Evolutionary conservation across 2,329 filamentous ascomycete genomes (phyloP).

Genomic region (Xylariaceae sp.): DNA sequence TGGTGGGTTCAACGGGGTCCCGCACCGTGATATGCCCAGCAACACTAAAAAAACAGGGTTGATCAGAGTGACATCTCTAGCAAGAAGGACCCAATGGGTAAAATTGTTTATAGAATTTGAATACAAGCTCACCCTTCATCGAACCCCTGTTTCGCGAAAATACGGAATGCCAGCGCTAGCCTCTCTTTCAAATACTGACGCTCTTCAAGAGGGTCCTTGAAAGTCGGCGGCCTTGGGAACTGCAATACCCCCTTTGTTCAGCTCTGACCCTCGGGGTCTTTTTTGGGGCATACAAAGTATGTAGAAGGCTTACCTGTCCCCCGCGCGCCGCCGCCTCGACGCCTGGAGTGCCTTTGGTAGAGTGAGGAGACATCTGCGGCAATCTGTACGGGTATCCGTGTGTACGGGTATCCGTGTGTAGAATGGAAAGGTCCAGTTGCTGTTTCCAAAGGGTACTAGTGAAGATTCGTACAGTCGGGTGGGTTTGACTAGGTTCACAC

Average conservation of each 20-base stretch:
- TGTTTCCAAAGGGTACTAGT: neutral
- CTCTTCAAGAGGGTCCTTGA: constrained; percentile 33
- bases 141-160: constrained; percentile 52
- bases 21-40: constrained; percentile 59
- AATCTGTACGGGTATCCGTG: neutral
- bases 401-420: neutral
- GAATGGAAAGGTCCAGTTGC: neutral
- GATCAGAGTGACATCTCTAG: no score
- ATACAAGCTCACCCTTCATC: constrained; percentile 42
- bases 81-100: neutral
- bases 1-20: constrained; percentile 52
- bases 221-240: constrained; percentile 19
- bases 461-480: neutral
- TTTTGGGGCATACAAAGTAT: neutral
- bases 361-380: constrained; percentile 18
- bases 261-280: neutral
- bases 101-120: neutral
- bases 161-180: constrained; percentile 50
- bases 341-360: constrained; percentile 8
- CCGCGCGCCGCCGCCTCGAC: constrained; percentile 11
- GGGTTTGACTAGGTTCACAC: no score
- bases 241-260: constrained; percentile 5
- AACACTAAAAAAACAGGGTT: no score
- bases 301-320: constrained; percentile 8
- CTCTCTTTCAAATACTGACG: constrained; percentile 50